These are phyloP conservation scores for Lactifluus echinatus DNA, from an alignment of 768 basidiomycete species.

Conservation along the genomic window DNA sequence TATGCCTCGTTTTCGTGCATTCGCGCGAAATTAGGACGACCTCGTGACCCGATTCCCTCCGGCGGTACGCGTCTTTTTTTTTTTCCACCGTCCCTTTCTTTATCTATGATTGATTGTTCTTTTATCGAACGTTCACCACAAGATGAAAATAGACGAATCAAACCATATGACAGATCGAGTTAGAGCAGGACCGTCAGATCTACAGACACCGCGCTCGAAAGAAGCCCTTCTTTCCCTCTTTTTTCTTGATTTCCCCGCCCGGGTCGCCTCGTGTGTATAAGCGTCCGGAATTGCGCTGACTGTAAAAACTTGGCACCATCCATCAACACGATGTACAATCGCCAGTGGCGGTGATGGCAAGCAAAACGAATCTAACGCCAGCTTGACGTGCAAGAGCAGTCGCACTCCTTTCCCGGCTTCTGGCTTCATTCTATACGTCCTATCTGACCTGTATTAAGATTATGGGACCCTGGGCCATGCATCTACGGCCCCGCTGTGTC, in stretches of 20 bases:
- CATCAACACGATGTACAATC: constrained; percentile 12
- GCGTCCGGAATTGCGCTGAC: neutral
- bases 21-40: neutral
- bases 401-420: neutral
- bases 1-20: constrained; percentile 6
- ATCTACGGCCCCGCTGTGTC: constrained; percentile 13
- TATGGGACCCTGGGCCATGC: constrained; percentile 5
- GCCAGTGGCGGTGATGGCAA: constrained; percentile 13
- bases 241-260: neutral
- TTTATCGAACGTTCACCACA: neutral
- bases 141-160: neutral
- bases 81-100: neutral
- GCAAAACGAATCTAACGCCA: neutral
- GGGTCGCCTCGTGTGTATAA: neutral
- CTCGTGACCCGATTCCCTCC: constrained; percentile 6
- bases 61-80: neutral
- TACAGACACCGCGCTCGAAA: neutral
- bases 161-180: neutral
- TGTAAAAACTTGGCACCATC: neutral
- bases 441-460: neutral
- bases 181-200: neutral
- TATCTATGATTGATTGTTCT: neutral
- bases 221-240: neutral
- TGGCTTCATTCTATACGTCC: neutral
- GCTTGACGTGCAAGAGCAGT: neutral